Base-by-base conservation (phyloP, 106 monocot genomes). In the Narthecium ossifragum region DNA sequence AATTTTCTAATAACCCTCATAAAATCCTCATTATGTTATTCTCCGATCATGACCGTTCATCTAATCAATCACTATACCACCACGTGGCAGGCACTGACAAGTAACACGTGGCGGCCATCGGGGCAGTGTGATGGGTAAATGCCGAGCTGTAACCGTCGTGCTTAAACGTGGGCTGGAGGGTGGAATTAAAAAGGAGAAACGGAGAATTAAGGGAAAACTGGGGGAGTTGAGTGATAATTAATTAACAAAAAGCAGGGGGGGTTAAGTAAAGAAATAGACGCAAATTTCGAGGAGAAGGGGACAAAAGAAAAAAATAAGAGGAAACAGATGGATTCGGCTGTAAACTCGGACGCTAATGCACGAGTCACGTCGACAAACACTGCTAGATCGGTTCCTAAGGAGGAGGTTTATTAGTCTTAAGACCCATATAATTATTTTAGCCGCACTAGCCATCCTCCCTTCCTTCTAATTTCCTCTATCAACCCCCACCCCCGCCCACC, bases 81-180 rank as follows among this genome's bases (percentile, higher is more conserved):
- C n/a, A n/a, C n/a, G n/a, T n/a, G n/a, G n/a, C n/a, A n/a, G n/a
- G n/a, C n/a, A n/a, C n/a, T n/a, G n/a, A n/a, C n/a, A n/a, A n/a
- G n/a, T n/a, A n/a, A n/a, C n/a, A n/a, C n/a, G n/a, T n/a, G n/a
- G n/a, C n/a, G n/a, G n/a, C n/a, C n/a, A n/a, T n/a, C n/a, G n/a
- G n/a, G n/a, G n/a, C n/a, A n/a, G n/a, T n/a, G n/a, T n/a, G n/a
- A n/a, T n/a, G n/a, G n/a, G n/a, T n/a, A n/a, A n/a, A n/a, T n/a
- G 40, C 32, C 61, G 25, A 64, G 76, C 76, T 72, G 68, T 76
- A 72, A 68, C 61, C 59, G 68, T 73, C 81, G 81, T 82, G 81
- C 81, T 68, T 69, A 33, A 76, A 82, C 81, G 76, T 82, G 81
- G 46, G 47, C 55, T 31, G 12, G 33, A 15, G 48, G 18, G 61